Conservation (phyloP, 1,284 basidiomycete genomes). For the Acaromyces ingoldii region DNA sequence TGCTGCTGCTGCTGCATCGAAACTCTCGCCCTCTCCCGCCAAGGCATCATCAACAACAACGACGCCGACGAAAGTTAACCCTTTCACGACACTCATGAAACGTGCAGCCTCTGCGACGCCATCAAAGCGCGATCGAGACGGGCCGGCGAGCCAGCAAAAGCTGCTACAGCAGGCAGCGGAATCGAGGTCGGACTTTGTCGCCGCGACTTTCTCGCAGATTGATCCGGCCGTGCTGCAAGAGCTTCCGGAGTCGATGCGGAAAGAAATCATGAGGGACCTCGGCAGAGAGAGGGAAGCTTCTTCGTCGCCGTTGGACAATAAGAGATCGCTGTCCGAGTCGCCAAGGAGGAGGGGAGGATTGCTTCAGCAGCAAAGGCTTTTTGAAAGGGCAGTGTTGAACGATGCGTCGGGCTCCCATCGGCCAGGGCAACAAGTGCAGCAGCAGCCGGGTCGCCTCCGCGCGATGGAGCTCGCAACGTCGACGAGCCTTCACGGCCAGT, state of each 20-base stretch:
- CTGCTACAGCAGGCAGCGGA: not conserved
- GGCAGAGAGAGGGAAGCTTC: conserved; percentile 3
- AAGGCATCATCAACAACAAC: not conserved
- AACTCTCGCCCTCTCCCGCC: conserved; percentile 13
- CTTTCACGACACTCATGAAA: not conserved
- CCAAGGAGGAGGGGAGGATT: conserved; percentile 11
- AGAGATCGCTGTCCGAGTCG: conserved; percentile 16
- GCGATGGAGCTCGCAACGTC: too few relatives aligned
- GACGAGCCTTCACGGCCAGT: too few relatives aligned
- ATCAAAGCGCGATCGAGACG: not conserved
- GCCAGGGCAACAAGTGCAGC: too few relatives aligned
- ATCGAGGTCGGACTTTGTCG: not conserved
- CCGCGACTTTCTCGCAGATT: conserved; percentile 40
- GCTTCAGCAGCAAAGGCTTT: conserved; percentile 10
- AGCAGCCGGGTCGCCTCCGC: too few relatives aligned
- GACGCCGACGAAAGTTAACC: not conserved
- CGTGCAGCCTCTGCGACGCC: conserved; percentile 6
- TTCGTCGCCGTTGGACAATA: too few relatives aligned
- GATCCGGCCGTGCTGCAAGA: conserved; percentile 41
- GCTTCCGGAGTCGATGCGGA: conserved; percentile 32
- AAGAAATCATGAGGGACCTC: conserved; percentile 34
- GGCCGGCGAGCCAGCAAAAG: too few relatives aligned
- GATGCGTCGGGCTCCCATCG: too few relatives aligned
- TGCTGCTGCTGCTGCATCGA: conserved; percentile 6
- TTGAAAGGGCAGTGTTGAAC: not conserved